These are phyloP conservation scores for Trichophyton schoenleinii DNA, from an alignment of 2,329 filamentous ascomycete species.

Conservation along the genomic window DNA sequence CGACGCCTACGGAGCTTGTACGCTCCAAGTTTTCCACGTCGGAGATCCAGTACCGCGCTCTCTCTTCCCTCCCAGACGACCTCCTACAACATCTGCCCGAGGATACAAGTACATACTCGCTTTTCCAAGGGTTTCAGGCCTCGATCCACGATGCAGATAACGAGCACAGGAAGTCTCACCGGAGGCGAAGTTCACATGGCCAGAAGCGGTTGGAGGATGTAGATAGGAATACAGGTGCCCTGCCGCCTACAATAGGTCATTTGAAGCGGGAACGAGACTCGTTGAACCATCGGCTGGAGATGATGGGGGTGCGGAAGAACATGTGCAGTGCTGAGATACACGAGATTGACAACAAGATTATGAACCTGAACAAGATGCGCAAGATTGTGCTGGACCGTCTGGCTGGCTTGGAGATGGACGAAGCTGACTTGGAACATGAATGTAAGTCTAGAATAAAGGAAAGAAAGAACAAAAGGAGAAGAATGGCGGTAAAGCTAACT, in stretches of 20 bases:
- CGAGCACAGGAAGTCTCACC: conserved; percentile 55
- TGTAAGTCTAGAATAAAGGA: conserved; percentile 39
- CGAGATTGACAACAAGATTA: conserved; percentile 94
- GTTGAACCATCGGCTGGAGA: conserved; percentile 75
- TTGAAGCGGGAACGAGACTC: conserved; percentile 68
- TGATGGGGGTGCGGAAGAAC: conserved; percentile 85
- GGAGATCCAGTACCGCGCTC: conserved; percentile 87
- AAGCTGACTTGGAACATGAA: conserved; percentile 79
- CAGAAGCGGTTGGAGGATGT: conserved; percentile 56
- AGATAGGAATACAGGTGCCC: conserved; percentile 44
- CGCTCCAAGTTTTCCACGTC: conserved; percentile 77
- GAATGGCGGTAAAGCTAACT: background rate
- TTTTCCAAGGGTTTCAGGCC: conserved; percentile 94
- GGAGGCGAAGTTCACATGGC: conserved; percentile 58
- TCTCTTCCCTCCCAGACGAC: conserved; percentile 81
- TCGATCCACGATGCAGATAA: conserved; percentile 58
- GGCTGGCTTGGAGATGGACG: conserved; percentile 77
- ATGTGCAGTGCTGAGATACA: conserved; percentile 95
- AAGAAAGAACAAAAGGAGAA: background rate
- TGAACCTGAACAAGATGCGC: conserved; percentile 84
- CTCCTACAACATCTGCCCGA: conserved; percentile 82
- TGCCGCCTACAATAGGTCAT: conserved; percentile 55
- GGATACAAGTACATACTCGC: conserved; percentile 69
- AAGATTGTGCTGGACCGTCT: conserved; percentile 80
- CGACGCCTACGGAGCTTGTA: conserved; percentile 85